Percentiles rank a stretch among this genome's conserved stretches.
phyloP scores from a whole-genome alignment of 2,329 filamentous ascomycete species.

The Diaporthe batatas region DNA sequence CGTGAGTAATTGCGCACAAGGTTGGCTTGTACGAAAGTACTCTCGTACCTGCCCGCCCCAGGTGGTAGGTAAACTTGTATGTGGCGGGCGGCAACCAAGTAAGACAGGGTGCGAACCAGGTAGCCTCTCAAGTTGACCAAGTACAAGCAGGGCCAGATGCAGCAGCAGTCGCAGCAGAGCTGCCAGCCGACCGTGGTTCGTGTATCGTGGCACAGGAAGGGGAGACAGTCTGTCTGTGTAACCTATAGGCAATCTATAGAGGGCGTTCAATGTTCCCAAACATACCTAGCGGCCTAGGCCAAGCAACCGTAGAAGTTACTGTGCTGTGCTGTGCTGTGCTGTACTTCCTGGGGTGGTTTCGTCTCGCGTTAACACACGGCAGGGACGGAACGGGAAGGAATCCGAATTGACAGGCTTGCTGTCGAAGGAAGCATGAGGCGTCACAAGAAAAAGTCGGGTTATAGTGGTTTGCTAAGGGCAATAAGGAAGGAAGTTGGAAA shows the following conservation, averaged over 20 bases:
- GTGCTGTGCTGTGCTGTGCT: too few relatives aligned
- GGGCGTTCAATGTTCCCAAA: neutral
- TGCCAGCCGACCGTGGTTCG: neutral
- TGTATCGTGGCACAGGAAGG: constrained; percentile 30
- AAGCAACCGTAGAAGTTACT: neutral
- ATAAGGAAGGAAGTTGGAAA: constrained; percentile 8
- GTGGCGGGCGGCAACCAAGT: constrained; percentile 17
- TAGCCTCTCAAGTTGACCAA: constrained; percentile 1
- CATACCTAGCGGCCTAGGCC: constrained; percentile 17
- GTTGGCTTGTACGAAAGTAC: neutral
- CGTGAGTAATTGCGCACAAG: constrained; percentile 34
- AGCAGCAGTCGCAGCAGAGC: neutral
- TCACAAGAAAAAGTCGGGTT: constrained; percentile 3
- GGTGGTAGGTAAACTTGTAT: neutral
- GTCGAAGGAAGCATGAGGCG: constrained; percentile 13
- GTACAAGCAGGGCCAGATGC: neutral
- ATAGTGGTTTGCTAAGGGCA: constrained; percentile 18
- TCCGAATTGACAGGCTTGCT: neutral
- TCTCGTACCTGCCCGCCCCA: too few relatives aligned
- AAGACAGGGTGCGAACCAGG: constrained; percentile 21
- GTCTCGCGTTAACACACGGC: neutral
- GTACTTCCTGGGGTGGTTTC: neutral
- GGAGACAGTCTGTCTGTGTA: neutral
- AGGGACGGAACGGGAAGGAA: neutral
- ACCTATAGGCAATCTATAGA: constrained; percentile 1